Evolutionary conservation across 163 green algal genomes (phyloP), one percentile per base, ranked within the genome.

Genomic region (Chlorella variabilis): DNA sequence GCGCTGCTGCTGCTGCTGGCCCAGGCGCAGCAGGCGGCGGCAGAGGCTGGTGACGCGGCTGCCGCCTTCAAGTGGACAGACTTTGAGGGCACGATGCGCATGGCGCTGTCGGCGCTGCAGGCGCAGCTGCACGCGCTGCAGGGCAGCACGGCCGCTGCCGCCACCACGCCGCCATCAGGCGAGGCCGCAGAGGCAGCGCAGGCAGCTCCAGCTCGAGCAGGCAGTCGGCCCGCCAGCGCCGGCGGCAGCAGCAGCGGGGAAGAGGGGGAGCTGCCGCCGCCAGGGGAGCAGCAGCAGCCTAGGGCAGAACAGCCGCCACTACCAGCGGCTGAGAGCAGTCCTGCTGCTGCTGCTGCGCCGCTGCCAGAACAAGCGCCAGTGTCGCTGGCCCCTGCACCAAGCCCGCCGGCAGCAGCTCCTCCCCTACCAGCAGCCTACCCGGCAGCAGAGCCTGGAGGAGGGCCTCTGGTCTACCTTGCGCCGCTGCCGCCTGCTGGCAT

Each of bases 1-100:
- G 62, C 69, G 34, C 66, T 85, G 54, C 58, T 85, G 39, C 31
- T 67, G 29, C 41, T 82, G 17, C 81, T 86, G 62, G 78, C 65
- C 18, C 61, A 71, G 73, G 56, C 77, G 78, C 78, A 83, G 41
- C 42, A 63, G 21, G 83, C 79, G 0, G 83, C 75, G 3, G 66
- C 66, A 15, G 70, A 74, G 5, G 3, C 27, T 2, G n/a, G 39
- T 6, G 34, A 69, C 17, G 13, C 41, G 27, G 34, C 45, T 4
- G 33, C 38, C 0, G 78, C 78, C 33, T 15, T 83, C 36, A 80
- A 61, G 42, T 88, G 81, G 81, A 27, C 27, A 25, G 63, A 63
- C 45, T 70, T 87, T 3, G 38, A 87, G 39, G 76, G 21, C 1
- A 82, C 66, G 6, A 33, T 85, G 62, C 54, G 48, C 15, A 61